phyloP scores from a whole-genome alignment of 1,139 yeast species.

The Candida glucosophila region DNA sequence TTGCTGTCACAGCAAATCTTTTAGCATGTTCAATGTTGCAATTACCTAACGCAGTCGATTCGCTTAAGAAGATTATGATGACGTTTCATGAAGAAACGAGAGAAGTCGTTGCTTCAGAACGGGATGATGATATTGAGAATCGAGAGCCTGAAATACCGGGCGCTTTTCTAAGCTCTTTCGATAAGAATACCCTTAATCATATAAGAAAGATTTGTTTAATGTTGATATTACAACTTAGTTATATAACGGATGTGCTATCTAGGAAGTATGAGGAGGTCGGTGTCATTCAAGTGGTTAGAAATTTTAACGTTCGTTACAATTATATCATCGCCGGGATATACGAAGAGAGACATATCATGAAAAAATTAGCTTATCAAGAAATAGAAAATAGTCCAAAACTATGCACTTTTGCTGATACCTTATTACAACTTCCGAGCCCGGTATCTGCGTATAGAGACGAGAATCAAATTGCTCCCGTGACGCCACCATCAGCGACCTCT shows the following conservation, averaged over 20 bases:
- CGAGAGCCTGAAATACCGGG: slow-evolving; percentile 33
- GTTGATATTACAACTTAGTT: slow-evolving; percentile 36
- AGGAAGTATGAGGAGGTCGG: slow-evolving; percentile 44
- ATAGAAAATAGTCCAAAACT: slow-evolving; percentile 9
- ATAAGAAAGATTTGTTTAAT: slow-evolving; percentile 38
- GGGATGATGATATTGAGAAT: slow-evolving; percentile 24
- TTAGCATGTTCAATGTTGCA: slow-evolving; percentile 64
- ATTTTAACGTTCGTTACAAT: slow-evolving; percentile 20
- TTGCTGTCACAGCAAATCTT: slow-evolving; percentile 63
- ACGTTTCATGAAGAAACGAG: neutral
- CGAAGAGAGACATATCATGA: slow-evolving; percentile 12
- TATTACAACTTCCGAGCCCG: slow-evolving; percentile 19
- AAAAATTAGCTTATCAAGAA: no score
- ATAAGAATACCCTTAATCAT: slow-evolving; percentile 28
- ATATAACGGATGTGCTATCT: slow-evolving; percentile 46
- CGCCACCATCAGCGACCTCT: slow-evolving; percentile 37
- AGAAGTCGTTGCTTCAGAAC: slow-evolving; percentile 1
- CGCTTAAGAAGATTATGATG: slow-evolving; percentile 9
- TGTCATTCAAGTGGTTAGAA: slow-evolving; percentile 30
- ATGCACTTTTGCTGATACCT: slow-evolving; percentile 15
- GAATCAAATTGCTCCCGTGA: slow-evolving; percentile 18
- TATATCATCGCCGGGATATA: slow-evolving; percentile 17
- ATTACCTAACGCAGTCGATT: slow-evolving; percentile 28
- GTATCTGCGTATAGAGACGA: slow-evolving; percentile 4
- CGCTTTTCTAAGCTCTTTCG: slow-evolving; percentile 48